Evolutionary conservation across 768 basidiomycete genomes (phyloP).

Genomic region (Rhizopogon vinicolor): DNA sequence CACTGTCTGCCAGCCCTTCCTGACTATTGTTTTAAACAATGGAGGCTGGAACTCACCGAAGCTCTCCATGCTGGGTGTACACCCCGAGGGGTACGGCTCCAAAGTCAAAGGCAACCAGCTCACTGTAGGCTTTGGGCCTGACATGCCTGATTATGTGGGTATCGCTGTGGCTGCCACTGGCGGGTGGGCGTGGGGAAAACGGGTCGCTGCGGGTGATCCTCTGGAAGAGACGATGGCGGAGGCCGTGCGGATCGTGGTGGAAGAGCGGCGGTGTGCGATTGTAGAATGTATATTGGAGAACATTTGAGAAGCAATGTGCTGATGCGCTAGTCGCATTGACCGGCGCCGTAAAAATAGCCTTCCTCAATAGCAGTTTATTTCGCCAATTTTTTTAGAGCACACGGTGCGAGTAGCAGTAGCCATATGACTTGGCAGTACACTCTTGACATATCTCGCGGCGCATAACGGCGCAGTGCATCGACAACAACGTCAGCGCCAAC

Average conservation of each 20-base stretch:
- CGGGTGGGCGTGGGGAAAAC: slow-evolving; percentile 59
- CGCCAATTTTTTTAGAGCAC: no score
- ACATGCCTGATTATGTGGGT: slow-evolving; percentile 52
- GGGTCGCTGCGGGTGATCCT: slow-evolving; percentile 21
- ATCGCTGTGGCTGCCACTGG: slow-evolving; percentile 66
- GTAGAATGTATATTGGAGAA: slow-evolving; percentile 54
- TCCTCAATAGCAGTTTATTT: no score
- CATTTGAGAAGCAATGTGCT: slow-evolving; percentile 21
- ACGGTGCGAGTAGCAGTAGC: no score
- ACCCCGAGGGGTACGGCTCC: slow-evolving; percentile 55
- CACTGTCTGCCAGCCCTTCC: slow-evolving; percentile 46
- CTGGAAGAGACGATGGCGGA: slow-evolving; percentile 36
- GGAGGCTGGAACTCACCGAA: slow-evolving; percentile 68
- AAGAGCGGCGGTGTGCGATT: slow-evolving; percentile 60
- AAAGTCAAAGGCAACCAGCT: slow-evolving; percentile 41
- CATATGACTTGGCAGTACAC: no score
- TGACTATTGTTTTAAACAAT: slow-evolving; percentile 69
- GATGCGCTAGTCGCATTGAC: no score
- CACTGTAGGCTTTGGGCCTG: slow-evolving; percentile 61
- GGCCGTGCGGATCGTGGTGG: slow-evolving; percentile 49
- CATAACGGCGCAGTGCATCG: no score
- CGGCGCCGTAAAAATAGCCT: no score
- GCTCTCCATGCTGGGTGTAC: slow-evolving; percentile 59
- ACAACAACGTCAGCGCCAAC: no score
- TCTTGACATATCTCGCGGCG: no score